These are phyloP conservation scores for Porpolomopsis calyptriformis DNA, from an alignment of 768 basidiomycete genomes.

Conservation along the genomic window DNA sequence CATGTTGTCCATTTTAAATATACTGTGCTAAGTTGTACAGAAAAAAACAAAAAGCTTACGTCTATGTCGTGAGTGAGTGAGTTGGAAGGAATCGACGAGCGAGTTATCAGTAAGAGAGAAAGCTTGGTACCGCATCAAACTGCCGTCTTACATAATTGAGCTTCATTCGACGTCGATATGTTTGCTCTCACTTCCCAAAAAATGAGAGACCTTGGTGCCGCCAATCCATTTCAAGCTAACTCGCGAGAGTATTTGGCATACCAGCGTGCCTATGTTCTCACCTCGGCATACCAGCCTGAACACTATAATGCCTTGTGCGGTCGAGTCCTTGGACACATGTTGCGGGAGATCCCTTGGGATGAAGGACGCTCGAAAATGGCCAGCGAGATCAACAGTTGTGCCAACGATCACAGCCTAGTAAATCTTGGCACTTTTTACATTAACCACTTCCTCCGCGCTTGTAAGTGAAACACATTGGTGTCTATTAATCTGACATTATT, in stretches of 20 bases:
- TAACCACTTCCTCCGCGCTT: constrained; percentile 1
- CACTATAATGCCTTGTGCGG: constrained; percentile 2
- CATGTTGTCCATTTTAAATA: constrained; percentile 49
- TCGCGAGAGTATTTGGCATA: constrained; percentile 5
- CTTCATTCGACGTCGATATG: too few relatives aligned
- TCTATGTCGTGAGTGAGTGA: too few relatives aligned
- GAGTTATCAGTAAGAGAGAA: too few relatives aligned
- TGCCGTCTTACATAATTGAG: too few relatives aligned
- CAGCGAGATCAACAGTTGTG: constrained; percentile 1
- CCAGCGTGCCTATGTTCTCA: constrained; percentile 5
- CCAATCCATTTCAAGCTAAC: constrained; percentile 2
- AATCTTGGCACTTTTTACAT: constrained; percentile 1
- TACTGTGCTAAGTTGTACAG: too few relatives aligned
- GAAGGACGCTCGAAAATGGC: constrained; percentile 2
- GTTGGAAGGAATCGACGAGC: too few relatives aligned
- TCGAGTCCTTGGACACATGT: constrained; percentile 5
- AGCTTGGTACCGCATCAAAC: too few relatives aligned
- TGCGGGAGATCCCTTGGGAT: constrained; percentile 2
- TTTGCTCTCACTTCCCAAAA: not conserved
- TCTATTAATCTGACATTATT: not conserved
- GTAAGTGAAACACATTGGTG: constrained; percentile 3
- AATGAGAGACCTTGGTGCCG: constrained; percentile 4
- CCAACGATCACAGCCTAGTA: not conserved
- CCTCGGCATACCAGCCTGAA: not conserved
- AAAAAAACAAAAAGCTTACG: too few relatives aligned